A percentile compares a stretch with the other conserved stretches of the same genome.
Evolutionary conservation across 345 rosid species (phyloP).

Genomic region (Boechera retrofracta): DNA sequence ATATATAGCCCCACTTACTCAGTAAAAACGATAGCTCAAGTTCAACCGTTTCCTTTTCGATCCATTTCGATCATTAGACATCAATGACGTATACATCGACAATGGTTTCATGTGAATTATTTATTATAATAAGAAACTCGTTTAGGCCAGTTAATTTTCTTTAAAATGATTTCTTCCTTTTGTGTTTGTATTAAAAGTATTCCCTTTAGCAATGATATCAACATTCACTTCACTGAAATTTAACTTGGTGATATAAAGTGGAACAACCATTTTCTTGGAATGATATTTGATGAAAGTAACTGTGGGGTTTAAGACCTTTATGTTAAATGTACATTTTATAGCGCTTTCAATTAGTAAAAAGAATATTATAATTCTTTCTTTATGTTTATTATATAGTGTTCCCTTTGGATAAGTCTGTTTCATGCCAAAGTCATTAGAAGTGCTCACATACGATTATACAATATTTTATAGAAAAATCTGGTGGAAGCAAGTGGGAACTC

Average conservation of each 20-base stretch:
- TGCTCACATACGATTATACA: slow-evolving; percentile 9
- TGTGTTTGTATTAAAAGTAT: not conserved
- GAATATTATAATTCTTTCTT: not conserved
- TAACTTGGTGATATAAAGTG: not conserved
- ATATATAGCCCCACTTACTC: not conserved
- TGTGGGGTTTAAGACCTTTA: not conserved
- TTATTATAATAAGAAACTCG: not conserved
- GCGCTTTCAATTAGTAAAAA: not conserved
- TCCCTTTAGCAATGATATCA: not conserved
- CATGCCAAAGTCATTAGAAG: slow-evolving; percentile 23
- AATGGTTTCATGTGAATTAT: not conserved
- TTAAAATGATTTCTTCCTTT: not conserved
- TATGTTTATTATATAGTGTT: not conserved
- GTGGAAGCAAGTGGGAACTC: slow-evolving; percentile 34
- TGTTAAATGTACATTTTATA: not conserved
- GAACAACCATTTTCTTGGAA: slow-evolving; percentile 8
- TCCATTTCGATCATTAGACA: slow-evolving; percentile 7
- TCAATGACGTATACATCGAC: not conserved
- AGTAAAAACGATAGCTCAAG: not conserved
- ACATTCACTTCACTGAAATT: slow-evolving; percentile 12
- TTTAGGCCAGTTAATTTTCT: not conserved
- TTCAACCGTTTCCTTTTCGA: not conserved
- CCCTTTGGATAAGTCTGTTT: not conserved
- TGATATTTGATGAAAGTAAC: slow-evolving; percentile 16
- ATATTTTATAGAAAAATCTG: not conserved